Conservation (phyloP, 306 rosid species). For the Dalbergia oliveri region DNA sequence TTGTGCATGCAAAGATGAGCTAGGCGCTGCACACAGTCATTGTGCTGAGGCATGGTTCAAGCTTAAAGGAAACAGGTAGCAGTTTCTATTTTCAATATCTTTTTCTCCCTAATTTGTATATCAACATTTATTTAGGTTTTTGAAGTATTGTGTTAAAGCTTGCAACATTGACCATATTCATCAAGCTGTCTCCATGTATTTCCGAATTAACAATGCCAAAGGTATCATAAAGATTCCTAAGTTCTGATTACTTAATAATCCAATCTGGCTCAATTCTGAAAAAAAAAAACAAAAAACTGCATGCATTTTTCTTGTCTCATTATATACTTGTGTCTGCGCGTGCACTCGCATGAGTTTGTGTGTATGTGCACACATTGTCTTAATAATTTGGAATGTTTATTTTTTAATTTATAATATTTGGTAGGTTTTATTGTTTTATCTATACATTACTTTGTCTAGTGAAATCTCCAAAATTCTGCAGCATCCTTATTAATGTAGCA, state of each 20-base stretch:
- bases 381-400: not conserved
- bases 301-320: not conserved
- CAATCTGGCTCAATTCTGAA: constrained; percentile 8
- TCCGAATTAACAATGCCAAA: constrained; percentile 26
- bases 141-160: constrained; percentile 1
- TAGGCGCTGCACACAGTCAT: constrained; percentile 76
- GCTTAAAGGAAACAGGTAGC: constrained; percentile 87
- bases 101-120: not conserved
- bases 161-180: constrained; percentile 8
- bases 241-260: not conserved
- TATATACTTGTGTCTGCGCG: too few relatives aligned
- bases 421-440: not conserved
- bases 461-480: constrained; percentile 7
- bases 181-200: constrained; percentile 2
- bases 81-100: constrained; percentile 21
- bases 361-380: not conserved
- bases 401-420: not conserved
- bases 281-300: not conserved
- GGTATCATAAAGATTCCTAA: not conserved
- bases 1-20: constrained; percentile 86
- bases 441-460: not conserved
- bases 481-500: not conserved
- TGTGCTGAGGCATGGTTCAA: constrained; percentile 95
- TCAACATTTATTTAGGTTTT: not conserved
- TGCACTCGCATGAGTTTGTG: not conserved